Base-by-base conservation (phyloP, 805 yeast genomes). In the Barnettozyma vustinii region DNA sequence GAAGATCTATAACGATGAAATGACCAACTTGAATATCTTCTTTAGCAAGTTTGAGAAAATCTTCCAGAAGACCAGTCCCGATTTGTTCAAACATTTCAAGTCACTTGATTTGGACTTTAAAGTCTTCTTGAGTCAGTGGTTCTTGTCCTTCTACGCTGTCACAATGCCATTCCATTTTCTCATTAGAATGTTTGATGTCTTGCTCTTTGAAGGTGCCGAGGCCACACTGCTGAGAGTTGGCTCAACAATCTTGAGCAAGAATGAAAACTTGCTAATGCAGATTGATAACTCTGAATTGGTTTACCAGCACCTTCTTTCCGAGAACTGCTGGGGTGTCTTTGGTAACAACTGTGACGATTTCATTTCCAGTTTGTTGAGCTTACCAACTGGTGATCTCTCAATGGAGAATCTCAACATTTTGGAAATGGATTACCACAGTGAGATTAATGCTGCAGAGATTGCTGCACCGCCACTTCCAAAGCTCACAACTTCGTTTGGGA, bases 121-220 rank as follows among this genome's bases (percentile, higher is more conserved):
- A 51, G 75, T 66, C 42, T 80, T 72, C 60, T 69, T 81, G n/a
- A 74, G 75, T 44, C 86, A 82, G 59, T 81, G 87, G 87, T 80
- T 84, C 72, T 61, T 81, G 43, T 76, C 84, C 1, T 75, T 80
- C 52, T 74, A 72, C 53, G 78, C 83, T 1, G 77, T 79, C 30
- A 81, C 83, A 39, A 71, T 81, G n/a, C 87, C 87, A 1, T 72
- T 66, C 62, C 71, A 49, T 56, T 79, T 66, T 70, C 71, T 65
- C 58, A 75, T 70, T 54, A 76, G 66, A 61, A 71, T 62, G 64
- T 81, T 72, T 73, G 85, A 70, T 66, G 67, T 67, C 58, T 76
- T 69, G 62, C 72, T 64, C 54, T 73, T 68, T 63, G 84, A 72
- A 77, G 87, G 70, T 25, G 74, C 64, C 62, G 77, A 82, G 63